Base-by-base conservation (phyloP, 1,139 yeast species). In the Geotrichum restrictum region DNA sequence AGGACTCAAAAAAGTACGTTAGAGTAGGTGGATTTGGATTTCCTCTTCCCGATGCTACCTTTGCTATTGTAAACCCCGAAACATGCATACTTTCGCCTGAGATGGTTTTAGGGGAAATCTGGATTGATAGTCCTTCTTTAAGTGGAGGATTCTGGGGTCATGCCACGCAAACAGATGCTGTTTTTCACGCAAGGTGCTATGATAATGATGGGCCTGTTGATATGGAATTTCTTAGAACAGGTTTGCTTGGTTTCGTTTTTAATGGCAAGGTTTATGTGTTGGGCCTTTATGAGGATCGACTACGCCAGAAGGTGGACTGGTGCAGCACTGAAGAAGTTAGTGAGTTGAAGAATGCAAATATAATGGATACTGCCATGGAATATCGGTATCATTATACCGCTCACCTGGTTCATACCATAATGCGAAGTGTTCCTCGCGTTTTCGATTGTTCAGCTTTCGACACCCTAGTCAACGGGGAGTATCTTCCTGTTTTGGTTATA, bases 1-100 rank as follows among this genome's bases (percentile, higher is more conserved):
- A 82, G 41, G 75, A 74, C 27, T 70, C 76, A 14, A 73, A 74
- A 45, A 76, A 80, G 66, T 45, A 60, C 54, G 73, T 89, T 43
- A 73, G 95, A 49, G 85, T 93, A 0, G 96, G 95, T 44, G 85
- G 97, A 0, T 93, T 93, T 74, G 98, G 98, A 0, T 88, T 77
- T 62, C 98, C 98, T 0, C 69, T 93, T 1, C 96, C 97, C 0
- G 97, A 91, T 70, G 93, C 97, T 0, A 88, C 95, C 0, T 69
- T 93, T 42, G 97, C 98, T 0, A 82, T 93, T 34, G 98, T 93
- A 0, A 89, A 94, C 64, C 98, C 98, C 0, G 98, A 94, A 59
- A 85, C 88, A 56, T 77, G 83, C 32, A 69, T 80, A 3, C 70
- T 88, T 18, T 83, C 87, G 3, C 78, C 80, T 2, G 80, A 76